These are phyloP conservation scores for Aspergillus sclerotioniger DNA, from an alignment of 495 filamentous ascomycete genomes.

Conservation along the genomic window DNA sequence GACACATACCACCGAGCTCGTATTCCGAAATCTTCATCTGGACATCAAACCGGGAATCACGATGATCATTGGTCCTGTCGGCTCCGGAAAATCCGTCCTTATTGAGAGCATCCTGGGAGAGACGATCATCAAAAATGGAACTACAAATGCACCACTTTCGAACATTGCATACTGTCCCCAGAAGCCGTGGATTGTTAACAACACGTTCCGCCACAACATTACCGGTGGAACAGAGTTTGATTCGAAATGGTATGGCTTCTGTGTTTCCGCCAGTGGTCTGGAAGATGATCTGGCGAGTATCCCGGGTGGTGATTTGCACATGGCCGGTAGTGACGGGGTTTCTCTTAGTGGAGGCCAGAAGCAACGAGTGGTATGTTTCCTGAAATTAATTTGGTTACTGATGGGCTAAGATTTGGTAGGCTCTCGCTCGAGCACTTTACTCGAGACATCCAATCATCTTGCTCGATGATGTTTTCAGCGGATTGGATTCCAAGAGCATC, in stretches of 20 bases:
- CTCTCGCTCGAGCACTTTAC: not conserved
- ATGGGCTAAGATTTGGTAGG: not conserved
- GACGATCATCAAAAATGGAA: not conserved
- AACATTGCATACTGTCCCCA: constrained; percentile 41
- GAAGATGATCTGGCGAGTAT: not conserved
- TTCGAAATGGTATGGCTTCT: not conserved
- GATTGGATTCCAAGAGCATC: not conserved
- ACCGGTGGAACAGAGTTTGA: constrained; percentile 17
- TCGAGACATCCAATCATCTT: not conserved
- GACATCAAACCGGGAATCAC: constrained; percentile 18
- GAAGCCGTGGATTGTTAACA: constrained; percentile 40
- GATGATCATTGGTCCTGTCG: constrained; percentile 39
- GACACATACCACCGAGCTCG: not conserved
- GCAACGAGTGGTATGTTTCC: constrained; percentile 53
- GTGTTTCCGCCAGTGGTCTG: not conserved
- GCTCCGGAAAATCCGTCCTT: constrained; percentile 38
- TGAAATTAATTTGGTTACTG: constrained; percentile 14
- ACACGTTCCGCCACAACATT: constrained; percentile 40
- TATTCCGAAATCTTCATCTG: constrained; percentile 1
- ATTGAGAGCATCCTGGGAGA: constrained; percentile 26
- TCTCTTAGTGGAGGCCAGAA: constrained; percentile 54
- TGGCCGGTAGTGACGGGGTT: constrained; percentile 80
- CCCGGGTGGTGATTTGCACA: constrained; percentile 65
- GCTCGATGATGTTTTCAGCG: not conserved
- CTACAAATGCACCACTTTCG: constrained; percentile 3